Conservation (phyloP, 176 grass and related monocot genomes). For the Leersia perrieri region DNA sequence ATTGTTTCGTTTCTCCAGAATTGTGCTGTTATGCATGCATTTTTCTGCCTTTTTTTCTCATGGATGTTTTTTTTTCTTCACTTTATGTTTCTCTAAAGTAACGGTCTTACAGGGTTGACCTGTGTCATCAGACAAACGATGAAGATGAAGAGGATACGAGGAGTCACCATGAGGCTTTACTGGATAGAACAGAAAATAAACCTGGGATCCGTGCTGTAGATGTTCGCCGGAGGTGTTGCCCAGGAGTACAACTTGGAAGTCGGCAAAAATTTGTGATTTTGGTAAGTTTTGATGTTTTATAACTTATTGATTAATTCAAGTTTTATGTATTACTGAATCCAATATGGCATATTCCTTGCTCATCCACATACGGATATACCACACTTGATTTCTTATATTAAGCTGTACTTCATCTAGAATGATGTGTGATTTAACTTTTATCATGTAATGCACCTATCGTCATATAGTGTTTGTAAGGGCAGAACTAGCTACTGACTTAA, state of each 20-base stretch:
- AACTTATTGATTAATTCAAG: background rate
- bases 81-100: slow-evolving; percentile 31
- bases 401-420: background rate
- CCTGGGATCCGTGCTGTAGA: slow-evolving; percentile 42
- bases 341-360: background rate
- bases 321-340: slow-evolving; percentile 4
- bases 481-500: slow-evolving; percentile 22
- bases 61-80: slow-evolving; percentile 21
- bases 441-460: slow-evolving; percentile 28
- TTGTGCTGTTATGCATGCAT: background rate
- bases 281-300: slow-evolving; percentile 46
- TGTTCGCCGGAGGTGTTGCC: slow-evolving; percentile 60
- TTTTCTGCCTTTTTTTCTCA: background rate
- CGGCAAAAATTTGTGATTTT: slow-evolving; percentile 97
- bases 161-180: slow-evolving; percentile 71
- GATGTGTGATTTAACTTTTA: slow-evolving; percentile 28
- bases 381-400: slow-evolving; percentile 34
- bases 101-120: slow-evolving; percentile 82
- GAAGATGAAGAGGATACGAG: slow-evolving; percentile 88
- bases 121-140: slow-evolving; percentile 96
- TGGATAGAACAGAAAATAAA: slow-evolving; percentile 76
- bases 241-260: slow-evolving; percentile 76
- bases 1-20: too few relatives aligned
- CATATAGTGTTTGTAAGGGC: slow-evolving; percentile 12
- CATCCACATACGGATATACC: slow-evolving; percentile 15